phyloP scores from a whole-genome alignment of 163 green algal genomes.

The Picocystis sp. region DNA sequence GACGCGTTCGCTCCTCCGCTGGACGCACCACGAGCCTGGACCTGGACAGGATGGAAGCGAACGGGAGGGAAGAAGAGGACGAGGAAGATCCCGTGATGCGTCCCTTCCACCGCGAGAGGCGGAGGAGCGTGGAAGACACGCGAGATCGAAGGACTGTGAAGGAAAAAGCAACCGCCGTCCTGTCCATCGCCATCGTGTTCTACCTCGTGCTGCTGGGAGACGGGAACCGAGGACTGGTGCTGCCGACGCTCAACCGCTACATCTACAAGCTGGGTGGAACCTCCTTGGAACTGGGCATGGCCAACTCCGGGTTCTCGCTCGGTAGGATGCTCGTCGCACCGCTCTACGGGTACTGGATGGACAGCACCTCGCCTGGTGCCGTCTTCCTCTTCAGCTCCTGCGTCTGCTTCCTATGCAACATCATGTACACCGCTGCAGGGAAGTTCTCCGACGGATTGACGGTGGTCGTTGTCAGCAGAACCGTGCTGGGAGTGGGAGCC shows the following conservation, averaged over 20 bases:
- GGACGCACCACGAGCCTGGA: too few relatives aligned
- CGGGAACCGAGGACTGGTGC: conserved; percentile 5
- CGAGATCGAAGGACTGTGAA: too few relatives aligned
- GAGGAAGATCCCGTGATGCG: too few relatives aligned
- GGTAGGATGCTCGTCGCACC: conserved; percentile 3
- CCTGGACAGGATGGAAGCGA: too few relatives aligned
- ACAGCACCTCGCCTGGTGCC: neutral
- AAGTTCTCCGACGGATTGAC: neutral
- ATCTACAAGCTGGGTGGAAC: conserved; percentile 4
- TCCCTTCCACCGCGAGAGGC: too few relatives aligned
- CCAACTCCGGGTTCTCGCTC: conserved; percentile 5
- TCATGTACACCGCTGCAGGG: conserved; percentile 3
- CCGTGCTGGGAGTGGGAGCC: conserved; percentile 4
- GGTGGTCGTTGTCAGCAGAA: conserved; percentile 1
- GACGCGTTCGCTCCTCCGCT: too few relatives aligned
- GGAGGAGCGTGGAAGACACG: too few relatives aligned
- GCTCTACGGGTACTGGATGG: conserved; percentile 9
- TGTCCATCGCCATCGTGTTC: conserved; percentile 6
- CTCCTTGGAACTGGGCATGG: neutral
- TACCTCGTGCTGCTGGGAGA: conserved; percentile 7
- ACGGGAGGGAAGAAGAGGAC: too few relatives aligned
- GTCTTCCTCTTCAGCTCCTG: conserved; percentile 4
- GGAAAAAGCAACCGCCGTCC: too few relatives aligned
- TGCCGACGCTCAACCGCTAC: conserved; percentile 4
- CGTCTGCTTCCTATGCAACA: conserved; percentile 1